phyloP scores from a whole-genome alignment of 2,329 filamentous ascomycete species.

The Trichophyton rubrum region DNA sequence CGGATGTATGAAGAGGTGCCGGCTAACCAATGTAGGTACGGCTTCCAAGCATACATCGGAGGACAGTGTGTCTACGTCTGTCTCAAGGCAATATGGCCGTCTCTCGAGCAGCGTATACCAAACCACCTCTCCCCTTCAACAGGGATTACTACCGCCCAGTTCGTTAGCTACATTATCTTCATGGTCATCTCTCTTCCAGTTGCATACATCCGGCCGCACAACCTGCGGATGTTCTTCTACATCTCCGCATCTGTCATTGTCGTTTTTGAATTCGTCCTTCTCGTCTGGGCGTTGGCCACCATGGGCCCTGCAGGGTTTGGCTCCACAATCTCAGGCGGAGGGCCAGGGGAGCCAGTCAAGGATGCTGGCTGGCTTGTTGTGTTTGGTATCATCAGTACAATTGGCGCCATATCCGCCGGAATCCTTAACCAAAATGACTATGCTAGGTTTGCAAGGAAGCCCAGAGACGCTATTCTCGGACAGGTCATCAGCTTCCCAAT shows the following conservation, averaged over 20 bases:
- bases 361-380: constrained; percentile 27
- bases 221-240: constrained; percentile 9
- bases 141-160: constrained; percentile 25
- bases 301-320: constrained; percentile 10
- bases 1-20: not conserved
- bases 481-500: constrained; percentile 27
- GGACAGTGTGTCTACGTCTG: constrained; percentile 23
- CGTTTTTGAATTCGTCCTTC: constrained; percentile 9
- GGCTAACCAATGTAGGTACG: constrained; percentile 24
- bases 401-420: constrained; percentile 36
- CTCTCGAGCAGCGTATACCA: constrained; percentile 22
- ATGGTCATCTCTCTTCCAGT: constrained; percentile 29
- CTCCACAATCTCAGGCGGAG: constrained; percentile 2
- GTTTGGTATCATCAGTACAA: constrained; percentile 31
- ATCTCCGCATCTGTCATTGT: constrained; percentile 6
- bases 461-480: constrained; percentile 32
- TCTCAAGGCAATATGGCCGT: constrained; percentile 16
- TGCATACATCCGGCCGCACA: constrained; percentile 33
- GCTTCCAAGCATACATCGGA: constrained; percentile 28
- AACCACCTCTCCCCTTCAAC: constrained; percentile 24
- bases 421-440: constrained; percentile 37
- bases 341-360: not conserved
- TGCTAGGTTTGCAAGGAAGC: constrained; percentile 31
- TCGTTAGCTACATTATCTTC: constrained; percentile 28
- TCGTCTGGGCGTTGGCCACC: constrained; percentile 10